phyloP scores from a whole-genome alignment of 108 stramenopile genomes.

The Discostella pseudostelligera region DNA sequence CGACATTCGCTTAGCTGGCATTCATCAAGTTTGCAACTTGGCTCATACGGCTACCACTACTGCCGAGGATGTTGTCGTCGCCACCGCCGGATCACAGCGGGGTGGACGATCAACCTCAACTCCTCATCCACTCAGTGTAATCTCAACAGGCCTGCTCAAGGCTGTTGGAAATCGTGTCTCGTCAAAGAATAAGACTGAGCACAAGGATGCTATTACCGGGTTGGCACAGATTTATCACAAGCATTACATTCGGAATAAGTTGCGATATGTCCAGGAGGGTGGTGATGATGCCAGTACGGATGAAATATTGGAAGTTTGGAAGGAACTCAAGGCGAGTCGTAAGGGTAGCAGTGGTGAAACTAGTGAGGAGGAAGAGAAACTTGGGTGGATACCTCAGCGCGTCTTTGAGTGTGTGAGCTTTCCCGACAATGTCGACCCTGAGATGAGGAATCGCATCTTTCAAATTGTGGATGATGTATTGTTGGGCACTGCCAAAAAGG shows the following conservation, averaged over 20 bases:
- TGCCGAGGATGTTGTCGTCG: not conserved
- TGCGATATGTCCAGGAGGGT: slow-evolving; percentile 53
- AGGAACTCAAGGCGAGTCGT: slow-evolving; percentile 3
- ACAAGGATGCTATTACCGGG: slow-evolving; percentile 76
- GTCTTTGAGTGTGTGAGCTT: slow-evolving; percentile 67
- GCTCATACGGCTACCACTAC: slow-evolving; percentile 45
- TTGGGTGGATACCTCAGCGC: slow-evolving; percentile 71
- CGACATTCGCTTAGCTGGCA: slow-evolving; percentile 54
- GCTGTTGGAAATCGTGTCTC: slow-evolving; percentile 65
- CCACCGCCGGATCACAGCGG: not conserved
- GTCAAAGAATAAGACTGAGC: slow-evolving; percentile 70
- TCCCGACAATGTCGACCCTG: slow-evolving; percentile 57
- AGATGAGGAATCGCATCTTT: slow-evolving; percentile 69
- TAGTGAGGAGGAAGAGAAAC: slow-evolving; percentile 38
- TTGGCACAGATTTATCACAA: slow-evolving; percentile 69
- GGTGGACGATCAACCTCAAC: not conserved
- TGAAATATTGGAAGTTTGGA: slow-evolving; percentile 48
- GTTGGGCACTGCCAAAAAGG: slow-evolving; percentile 38
- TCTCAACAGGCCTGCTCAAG: slow-evolving; percentile 51
- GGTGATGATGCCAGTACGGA: slow-evolving; percentile 75
- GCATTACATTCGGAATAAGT: slow-evolving; percentile 55
- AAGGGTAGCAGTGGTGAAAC: not conserved
- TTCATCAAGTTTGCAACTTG: slow-evolving; percentile 73
- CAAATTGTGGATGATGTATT: slow-evolving; percentile 66
- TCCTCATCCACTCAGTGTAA: slow-evolving; percentile 23